These are phyloP conservation scores for Prunus persica DNA, from an alignment of 306 rosid species.

Conservation along the genomic window DNA sequence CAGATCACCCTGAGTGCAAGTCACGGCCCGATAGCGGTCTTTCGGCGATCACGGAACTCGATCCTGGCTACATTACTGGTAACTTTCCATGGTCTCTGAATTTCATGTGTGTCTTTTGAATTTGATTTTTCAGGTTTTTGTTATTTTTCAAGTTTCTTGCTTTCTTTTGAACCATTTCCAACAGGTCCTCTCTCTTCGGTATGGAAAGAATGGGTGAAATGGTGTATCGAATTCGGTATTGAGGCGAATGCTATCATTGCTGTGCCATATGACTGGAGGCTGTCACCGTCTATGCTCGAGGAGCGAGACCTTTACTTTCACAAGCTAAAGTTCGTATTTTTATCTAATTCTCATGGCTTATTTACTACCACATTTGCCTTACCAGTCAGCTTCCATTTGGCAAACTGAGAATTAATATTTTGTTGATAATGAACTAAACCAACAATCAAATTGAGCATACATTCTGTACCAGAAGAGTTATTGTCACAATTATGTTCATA, in stretches of 20 bases:
- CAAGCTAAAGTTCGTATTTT: conserved; percentile 73
- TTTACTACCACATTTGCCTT: too few relatives aligned
- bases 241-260: conserved; percentile 97
- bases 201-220: conserved; percentile 98
- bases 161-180: conserved; percentile 8
- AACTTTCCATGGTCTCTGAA: background rate
- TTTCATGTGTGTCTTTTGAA: background rate
- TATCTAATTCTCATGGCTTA: background rate
- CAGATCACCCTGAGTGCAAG: conserved; percentile 92
- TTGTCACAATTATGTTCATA: conserved; percentile 5
- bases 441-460: background rate
- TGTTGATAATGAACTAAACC: background rate
- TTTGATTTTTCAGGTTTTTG: background rate
- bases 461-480: background rate
- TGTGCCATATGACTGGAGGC: conserved; percentile 97
- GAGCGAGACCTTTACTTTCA: conserved; percentile 97
- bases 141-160: background rate
- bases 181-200: conserved; percentile 94
- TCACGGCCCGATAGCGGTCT: conserved; percentile 98
- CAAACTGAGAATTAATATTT: background rate
- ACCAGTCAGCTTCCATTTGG: background rate
- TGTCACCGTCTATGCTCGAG: conserved; percentile 87
- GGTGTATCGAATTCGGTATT: conserved; percentile 97
- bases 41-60: conserved; percentile 96
- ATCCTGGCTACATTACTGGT: conserved; percentile 98